Base-by-base conservation (phyloP, 2,329 filamentous ascomycete species). In the Parastagonospora nodorum region DNA sequence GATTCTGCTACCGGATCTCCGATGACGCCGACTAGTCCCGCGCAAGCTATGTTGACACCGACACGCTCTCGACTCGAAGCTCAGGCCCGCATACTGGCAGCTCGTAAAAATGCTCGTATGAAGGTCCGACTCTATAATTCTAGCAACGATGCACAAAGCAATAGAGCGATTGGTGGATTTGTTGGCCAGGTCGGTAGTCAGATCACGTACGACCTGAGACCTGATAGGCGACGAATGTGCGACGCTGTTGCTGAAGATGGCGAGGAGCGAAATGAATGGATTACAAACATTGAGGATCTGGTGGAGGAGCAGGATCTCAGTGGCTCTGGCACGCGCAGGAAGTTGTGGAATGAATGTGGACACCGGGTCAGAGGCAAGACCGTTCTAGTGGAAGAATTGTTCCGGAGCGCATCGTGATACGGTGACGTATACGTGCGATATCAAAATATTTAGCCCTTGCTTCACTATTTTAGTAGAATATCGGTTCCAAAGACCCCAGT, bases 51-150 rank as follows among this genome's bases (percentile, higher is more conserved):
- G 8, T 59, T 74, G 2, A 63, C 68, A 2, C 63, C 74, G 8
- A 79, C 86, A 1, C 83, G 70, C n/a, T 81, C 87, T 1, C 84
- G 88, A 0, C 75, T 85, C 6, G 82, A 84, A 12, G 88, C 88
- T 0, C 88, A 92, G 67, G 73, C 79, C 0, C 80, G 88, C 1
- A 80, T 90, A 16, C 82, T 88, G 32, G 77, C 80, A 15, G 84
- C 85, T 0, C 77, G 80, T 16, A 74, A 75, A 19, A 63, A 74
- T 1, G 84, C 84, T 1, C 77, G 79, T 12, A 86, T 86, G 65
- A 77, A 78, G 7, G 78, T 90, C 31, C 80, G 84, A 9, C 79
- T 91, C 1, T 70, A 64, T 53, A 68, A 74, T 45, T 69, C 76
- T 1, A 70, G 79, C 11, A 83, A 83, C 1, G 69, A 72, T 1